These are phyloP conservation scores for Knufia petricola DNA, from an alignment of 2,329 filamentous ascomycete species.

Conservation along the genomic window DNA sequence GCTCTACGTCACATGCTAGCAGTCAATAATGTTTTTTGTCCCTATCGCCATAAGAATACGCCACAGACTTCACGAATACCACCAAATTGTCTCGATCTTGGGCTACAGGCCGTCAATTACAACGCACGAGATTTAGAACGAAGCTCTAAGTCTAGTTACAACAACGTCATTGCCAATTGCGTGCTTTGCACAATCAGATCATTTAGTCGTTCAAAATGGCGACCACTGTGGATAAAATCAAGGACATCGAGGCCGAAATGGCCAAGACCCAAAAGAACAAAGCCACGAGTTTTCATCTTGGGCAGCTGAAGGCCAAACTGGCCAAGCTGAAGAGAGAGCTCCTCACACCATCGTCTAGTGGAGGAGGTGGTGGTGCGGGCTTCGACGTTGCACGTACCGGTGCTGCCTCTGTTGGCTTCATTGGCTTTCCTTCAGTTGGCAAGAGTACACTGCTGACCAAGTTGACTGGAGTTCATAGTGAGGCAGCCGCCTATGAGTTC, in stretches of 20 bases:
- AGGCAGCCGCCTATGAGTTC: slow-evolving; percentile 96
- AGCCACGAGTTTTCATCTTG: slow-evolving; percentile 84
- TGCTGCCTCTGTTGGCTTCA: slow-evolving; percentile 94
- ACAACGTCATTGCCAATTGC: too few relatives aligned
- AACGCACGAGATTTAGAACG: too few relatives aligned
- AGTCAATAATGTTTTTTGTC: not conserved
- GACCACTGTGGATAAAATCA: slow-evolving; percentile 98
- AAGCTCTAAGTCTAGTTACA: too few relatives aligned
- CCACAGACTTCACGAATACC: not conserved
- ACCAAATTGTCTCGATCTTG: too few relatives aligned
- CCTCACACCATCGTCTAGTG: slow-evolving; percentile 67
- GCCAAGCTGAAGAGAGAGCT: slow-evolving; percentile 96
- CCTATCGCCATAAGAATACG: not conserved
- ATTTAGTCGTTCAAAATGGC: slow-evolving; percentile 62
- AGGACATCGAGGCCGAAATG: slow-evolving; percentile 97
- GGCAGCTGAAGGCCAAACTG: slow-evolving; percentile 92
- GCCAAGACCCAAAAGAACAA: slow-evolving; percentile 96
- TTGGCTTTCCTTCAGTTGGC: slow-evolving; percentile 94
- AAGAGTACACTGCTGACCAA: slow-evolving; percentile 96
- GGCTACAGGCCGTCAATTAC: too few relatives aligned
- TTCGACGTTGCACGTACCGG: slow-evolving; percentile 98
- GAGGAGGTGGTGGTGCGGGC: slow-evolving; percentile 75
- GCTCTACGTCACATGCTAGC: not conserved
- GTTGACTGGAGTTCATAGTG: slow-evolving; percentile 91
- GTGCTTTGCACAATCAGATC: too few relatives aligned